Evolutionary conservation across 2,329 filamentous ascomycete genomes (phyloP).

Genomic region (Fusarium sublunatum): DNA sequence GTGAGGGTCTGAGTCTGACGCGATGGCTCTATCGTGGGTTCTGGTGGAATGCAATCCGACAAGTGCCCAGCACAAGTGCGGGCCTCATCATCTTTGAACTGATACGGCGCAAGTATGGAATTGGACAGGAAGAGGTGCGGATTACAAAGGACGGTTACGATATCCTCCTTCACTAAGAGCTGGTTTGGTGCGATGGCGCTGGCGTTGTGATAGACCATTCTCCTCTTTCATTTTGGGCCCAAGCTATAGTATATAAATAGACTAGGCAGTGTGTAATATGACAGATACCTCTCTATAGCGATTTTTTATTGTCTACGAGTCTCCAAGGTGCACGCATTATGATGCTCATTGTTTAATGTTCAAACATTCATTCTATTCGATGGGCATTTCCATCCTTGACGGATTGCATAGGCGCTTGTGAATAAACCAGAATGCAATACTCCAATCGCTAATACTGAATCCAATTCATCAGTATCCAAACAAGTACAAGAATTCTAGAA

Average conservation of each 20-base stretch:
- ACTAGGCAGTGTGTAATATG: slow-evolving; percentile 2
- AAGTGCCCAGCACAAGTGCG: slow-evolving; percentile 81
- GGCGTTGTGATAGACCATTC: slow-evolving; percentile 30
- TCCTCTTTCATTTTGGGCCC: slow-evolving; percentile 24
- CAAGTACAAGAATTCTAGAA: too few relatives aligned
- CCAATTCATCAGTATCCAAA: too few relatives aligned
- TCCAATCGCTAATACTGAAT: too few relatives aligned
- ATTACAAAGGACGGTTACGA: slow-evolving; percentile 78
- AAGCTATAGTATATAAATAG: slow-evolving; percentile 7
- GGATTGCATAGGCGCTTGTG: too few relatives aligned
- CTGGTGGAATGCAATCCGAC: slow-evolving; percentile 76
- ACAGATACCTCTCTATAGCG: slow-evolving; percentile 1
- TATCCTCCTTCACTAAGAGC: slow-evolving; percentile 65
- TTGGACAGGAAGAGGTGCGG: slow-evolving; percentile 69
- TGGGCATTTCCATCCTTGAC: too few relatives aligned
- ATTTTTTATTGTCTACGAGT: not conserved
- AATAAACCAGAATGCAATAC: too few relatives aligned
- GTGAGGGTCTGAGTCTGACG: slow-evolving; percentile 66
- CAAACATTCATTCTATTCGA: not conserved
- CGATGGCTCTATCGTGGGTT: slow-evolving; percentile 78
- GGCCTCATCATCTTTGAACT: slow-evolving; percentile 84
- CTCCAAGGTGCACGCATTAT: not conserved
- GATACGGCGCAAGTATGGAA: slow-evolving; percentile 77
- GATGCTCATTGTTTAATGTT: too few relatives aligned
- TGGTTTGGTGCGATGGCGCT: slow-evolving; percentile 21